A percentile compares a stretch with the other conserved stretches of the same genome.
Conservation (phyloP, 139 green algal species). For the Deuterostichococcus epilithicus region DNA sequence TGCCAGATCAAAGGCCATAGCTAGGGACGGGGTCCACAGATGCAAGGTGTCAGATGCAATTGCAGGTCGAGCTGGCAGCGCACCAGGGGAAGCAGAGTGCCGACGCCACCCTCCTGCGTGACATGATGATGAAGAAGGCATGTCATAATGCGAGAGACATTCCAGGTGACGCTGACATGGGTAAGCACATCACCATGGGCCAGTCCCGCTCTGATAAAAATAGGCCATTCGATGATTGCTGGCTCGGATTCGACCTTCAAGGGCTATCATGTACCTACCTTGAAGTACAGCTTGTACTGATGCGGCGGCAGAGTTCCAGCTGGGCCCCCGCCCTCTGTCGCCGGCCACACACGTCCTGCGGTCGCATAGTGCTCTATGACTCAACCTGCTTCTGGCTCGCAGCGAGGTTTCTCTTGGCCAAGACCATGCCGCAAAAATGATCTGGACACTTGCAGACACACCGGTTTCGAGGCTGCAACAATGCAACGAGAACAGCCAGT, state of each 20-base stretch:
- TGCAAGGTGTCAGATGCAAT: too few species aligned
- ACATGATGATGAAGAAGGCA: too few species aligned
- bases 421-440: background rate
- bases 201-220: too few species aligned
- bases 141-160: too few species aligned
- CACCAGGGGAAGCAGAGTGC: constrained; percentile 81
- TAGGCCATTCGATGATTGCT: background rate
- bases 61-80: too few species aligned
- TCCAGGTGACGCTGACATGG: too few species aligned
- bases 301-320: constrained; percentile 59
- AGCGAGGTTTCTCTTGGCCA: background rate
- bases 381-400: background rate
- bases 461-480: too few species aligned
- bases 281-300: constrained; percentile 83
- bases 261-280: constrained; percentile 48
- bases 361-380: background rate
- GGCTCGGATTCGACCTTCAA: constrained; percentile 31
- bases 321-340: constrained; percentile 53
- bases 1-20: too few species aligned
- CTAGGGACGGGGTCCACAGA: too few species aligned
- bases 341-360: constrained; percentile 56
- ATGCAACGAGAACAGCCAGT: too few species aligned
- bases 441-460: background rate
- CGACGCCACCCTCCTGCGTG: constrained; percentile 56
- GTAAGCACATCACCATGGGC: too few species aligned